Evolutionary conservation across 768 basidiomycete genomes (phyloP).

Genomic region (Gloeopeniophorella convolvens): DNA sequence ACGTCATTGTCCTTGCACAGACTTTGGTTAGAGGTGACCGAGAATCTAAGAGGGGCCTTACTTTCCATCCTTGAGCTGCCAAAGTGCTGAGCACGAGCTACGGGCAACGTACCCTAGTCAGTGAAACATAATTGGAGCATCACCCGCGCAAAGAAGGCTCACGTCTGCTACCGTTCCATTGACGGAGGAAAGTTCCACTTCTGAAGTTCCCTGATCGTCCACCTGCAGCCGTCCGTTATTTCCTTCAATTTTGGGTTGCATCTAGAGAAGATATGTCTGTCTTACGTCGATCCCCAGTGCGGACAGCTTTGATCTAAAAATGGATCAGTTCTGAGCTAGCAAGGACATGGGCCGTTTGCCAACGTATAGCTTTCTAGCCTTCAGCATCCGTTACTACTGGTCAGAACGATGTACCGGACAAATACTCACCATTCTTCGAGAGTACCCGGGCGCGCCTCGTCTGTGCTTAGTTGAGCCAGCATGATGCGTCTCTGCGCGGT

Average conservation of each 20-base stretch:
- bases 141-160: background rate
- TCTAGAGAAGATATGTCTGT: too few relatives aligned
- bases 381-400: background rate
- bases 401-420: background rate
- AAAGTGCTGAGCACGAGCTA: slow-evolving; percentile 4
- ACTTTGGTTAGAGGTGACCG: background rate
- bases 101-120: too few relatives aligned
- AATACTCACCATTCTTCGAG: slow-evolving; percentile 4
- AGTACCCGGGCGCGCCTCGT: slow-evolving; percentile 6
- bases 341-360: too few relatives aligned
- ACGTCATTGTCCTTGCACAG: slow-evolving; percentile 1
- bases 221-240: too few relatives aligned
- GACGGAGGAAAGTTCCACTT: background rate
- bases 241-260: too few relatives aligned
- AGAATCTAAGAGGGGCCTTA: background rate
- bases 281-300: slow-evolving; percentile 16
- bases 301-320: slow-evolving; percentile 4
- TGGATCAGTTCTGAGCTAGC: background rate
- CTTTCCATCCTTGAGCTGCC: slow-evolving; percentile 4
- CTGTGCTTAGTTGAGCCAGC: slow-evolving; percentile 14
- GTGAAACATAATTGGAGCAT: background rate
- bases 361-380: slow-evolving; percentile 14
- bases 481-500: slow-evolving; percentile 13
- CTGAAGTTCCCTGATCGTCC: background rate
- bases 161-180: slow-evolving; percentile 5